Conservation (phyloP, 2,329 filamentous ascomycete genomes). For the Paecilomyces fulvus region DNA sequence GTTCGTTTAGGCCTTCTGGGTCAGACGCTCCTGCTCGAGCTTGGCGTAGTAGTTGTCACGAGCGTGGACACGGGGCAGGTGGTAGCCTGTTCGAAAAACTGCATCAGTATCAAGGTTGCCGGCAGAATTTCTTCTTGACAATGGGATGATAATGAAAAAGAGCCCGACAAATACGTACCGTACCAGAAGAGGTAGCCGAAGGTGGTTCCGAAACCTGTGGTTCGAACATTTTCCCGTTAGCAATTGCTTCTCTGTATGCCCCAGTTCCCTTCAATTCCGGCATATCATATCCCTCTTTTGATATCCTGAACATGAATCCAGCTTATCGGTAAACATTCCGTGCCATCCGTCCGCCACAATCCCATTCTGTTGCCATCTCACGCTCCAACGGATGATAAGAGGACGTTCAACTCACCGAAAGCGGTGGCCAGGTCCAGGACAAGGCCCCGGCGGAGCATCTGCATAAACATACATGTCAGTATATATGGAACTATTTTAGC, state of each 20-base stretch:
- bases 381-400: conserved; percentile 1
- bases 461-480: conserved; percentile 4
- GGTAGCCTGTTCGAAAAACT: conserved; percentile 44
- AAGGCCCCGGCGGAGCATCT: conserved; percentile 59
- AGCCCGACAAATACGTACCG: conserved; percentile 36
- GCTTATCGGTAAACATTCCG: background rate
- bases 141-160: conserved; percentile 1
- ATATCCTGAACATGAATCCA: background rate
- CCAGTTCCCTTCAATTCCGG: background rate
- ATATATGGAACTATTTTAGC: background rate
- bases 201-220: conserved; percentile 51
- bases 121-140: background rate
- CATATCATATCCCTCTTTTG: background rate
- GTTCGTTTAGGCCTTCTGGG: conserved; percentile 20
- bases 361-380: conserved; percentile 2
- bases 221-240: background rate
- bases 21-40: conserved; percentile 53
- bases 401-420: conserved; percentile 45
- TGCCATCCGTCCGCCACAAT: background rate
- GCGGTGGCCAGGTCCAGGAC: conserved; percentile 60
- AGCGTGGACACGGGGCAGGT: conserved; percentile 55
- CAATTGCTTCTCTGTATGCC: background rate
- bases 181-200: conserved; percentile 62
- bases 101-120: background rate
- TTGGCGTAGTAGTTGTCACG: conserved; percentile 57